phyloP scores from a whole-genome alignment of 345 rosid genomes.

The Bretschneidera sinensis region DNA sequence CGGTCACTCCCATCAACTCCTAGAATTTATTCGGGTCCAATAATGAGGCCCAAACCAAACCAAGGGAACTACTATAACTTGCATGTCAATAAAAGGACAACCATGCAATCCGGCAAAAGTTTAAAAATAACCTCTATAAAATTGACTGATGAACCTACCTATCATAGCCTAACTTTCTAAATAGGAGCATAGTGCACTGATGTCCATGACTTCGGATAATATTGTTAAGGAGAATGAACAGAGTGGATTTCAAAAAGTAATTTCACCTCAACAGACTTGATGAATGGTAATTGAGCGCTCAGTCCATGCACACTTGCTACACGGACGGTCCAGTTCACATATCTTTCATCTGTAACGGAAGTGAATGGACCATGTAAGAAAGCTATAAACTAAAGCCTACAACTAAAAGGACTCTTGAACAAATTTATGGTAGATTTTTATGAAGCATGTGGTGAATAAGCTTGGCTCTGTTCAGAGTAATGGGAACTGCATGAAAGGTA shows the following conservation, averaged over 20 bases:
- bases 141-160: too few relatives aligned
- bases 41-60: too few relatives aligned
- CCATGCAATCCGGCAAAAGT: too few relatives aligned
- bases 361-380: constrained; percentile 17
- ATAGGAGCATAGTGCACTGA: too few relatives aligned
- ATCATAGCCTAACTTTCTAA: too few relatives aligned
- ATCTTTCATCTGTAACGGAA: constrained; percentile 54
- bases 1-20: too few relatives aligned
- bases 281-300: constrained; percentile 67
- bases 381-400: constrained; percentile 12
- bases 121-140: too few relatives aligned
- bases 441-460: not conserved
- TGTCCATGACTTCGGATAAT: not conserved
- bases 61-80: too few relatives aligned
- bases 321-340: constrained; percentile 75
- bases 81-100: too few relatives aligned
- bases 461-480: not conserved
- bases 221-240: not conserved
- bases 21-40: too few relatives aligned
- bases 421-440: not conserved
- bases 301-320: constrained; percentile 73
- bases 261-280: constrained; percentile 71
- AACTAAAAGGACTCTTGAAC: not conserved
- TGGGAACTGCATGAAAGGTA: too few relatives aligned
- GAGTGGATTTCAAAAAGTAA: constrained; percentile 7